phyloP scores from a whole-genome alignment of 2,329 filamentous ascomycete genomes.

The Esteya vermicola region DNA sequence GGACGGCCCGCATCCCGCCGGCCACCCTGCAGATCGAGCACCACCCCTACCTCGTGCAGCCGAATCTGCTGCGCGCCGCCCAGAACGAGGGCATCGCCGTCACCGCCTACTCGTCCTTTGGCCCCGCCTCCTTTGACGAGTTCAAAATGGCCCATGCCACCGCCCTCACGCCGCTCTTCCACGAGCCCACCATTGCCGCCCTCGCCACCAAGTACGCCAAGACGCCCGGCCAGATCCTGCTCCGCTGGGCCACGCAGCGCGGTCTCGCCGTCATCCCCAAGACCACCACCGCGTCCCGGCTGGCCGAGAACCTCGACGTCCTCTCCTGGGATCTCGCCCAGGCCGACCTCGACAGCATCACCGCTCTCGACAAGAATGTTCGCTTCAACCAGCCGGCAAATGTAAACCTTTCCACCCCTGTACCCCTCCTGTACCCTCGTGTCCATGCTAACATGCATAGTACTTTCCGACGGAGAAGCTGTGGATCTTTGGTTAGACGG shows the following conservation, averaged over 20 bases:
- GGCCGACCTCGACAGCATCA: conserved; percentile 42
- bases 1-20: conserved; percentile 60
- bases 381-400: conserved; percentile 45
- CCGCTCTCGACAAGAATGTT: conserved; percentile 34
- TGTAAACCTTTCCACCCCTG: conserved; percentile 2
- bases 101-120: conserved; percentile 76
- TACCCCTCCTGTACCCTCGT: background rate
- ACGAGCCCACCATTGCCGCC: conserved; percentile 46
- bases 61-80: conserved; percentile 54
- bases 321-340: conserved; percentile 37
- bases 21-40: conserved; percentile 79
- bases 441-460: conserved; percentile 16
- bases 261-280: conserved; percentile 68
- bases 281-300: conserved; percentile 34
- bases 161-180: conserved; percentile 46
- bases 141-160: conserved; percentile 56
- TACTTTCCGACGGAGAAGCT: conserved; percentile 42
- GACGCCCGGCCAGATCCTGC: conserved; percentile 64
- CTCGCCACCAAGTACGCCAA: conserved; percentile 58
- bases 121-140: conserved; percentile 65
- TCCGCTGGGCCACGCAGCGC: conserved; percentile 79
- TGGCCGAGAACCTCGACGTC: conserved; percentile 43
- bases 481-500: conserved; percentile 40
- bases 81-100: conserved; percentile 56
- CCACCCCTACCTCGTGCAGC: conserved; percentile 76